Conservation (phyloP, 495 filamentous ascomycete genomes). For the Astrocystis sublimbata region DNA sequence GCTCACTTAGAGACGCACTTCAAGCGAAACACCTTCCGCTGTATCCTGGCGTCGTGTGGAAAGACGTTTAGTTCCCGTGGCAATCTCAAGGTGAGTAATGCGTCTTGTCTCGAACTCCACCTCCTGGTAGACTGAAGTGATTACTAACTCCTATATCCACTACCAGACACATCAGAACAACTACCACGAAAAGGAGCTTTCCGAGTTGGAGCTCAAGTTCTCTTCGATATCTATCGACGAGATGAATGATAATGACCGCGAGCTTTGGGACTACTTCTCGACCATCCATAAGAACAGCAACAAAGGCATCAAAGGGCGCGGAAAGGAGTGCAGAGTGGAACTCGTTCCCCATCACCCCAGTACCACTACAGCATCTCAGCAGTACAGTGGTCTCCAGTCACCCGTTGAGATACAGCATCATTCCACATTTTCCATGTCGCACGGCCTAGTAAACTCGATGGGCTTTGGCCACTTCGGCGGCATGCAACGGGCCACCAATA, state of each 20-base stretch:
- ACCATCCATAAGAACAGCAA: constrained; percentile 90
- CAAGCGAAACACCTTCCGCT: constrained; percentile 75
- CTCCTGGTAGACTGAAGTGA: background rate
- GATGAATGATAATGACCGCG: constrained; percentile 68
- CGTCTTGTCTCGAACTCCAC: constrained; percentile 1
- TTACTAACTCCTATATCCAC: background rate
- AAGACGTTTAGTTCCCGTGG: constrained; percentile 89
- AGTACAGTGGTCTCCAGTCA: constrained; percentile 22
- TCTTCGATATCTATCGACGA: constrained; percentile 61
- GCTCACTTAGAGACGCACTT: constrained; percentile 84
- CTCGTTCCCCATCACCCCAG: constrained; percentile 23
- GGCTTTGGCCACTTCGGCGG: constrained; percentile 17
- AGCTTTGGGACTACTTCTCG: constrained; percentile 84
- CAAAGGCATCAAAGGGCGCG: constrained; percentile 91
- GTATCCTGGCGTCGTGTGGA: constrained; percentile 75
- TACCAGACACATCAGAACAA: constrained; percentile 91
- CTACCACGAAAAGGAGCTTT: constrained; percentile 75
- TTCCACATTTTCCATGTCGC: constrained; percentile 15
- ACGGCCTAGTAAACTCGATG: constrained; percentile 21
- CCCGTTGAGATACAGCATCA: constrained; percentile 29
- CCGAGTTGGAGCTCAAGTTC: constrained; percentile 73
- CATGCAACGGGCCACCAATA: constrained; percentile 21
- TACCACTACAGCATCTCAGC: constrained; percentile 15
- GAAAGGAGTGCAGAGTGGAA: constrained; percentile 69
- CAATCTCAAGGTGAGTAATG: constrained; percentile 73